Evolutionary conservation across 805 yeast species (phyloP), one percentile per base, ranked within the genome.

Genomic region (Huiozyma sinensis): DNA sequence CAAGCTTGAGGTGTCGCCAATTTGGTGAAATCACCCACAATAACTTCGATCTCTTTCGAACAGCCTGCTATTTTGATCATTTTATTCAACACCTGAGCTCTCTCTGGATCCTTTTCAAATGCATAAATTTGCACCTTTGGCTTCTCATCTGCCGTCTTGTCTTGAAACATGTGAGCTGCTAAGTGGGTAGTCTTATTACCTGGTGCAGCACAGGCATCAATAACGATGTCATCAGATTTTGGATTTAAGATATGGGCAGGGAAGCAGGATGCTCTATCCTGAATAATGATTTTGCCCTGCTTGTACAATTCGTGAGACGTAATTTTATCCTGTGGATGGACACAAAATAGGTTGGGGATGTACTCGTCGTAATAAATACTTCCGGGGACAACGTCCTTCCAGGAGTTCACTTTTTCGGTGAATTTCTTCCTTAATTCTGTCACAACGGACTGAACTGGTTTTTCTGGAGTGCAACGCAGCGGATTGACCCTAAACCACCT

Each of bases 151-250:
- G 40, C 42, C 2, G 36, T 33, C 8, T 47, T 46, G n/a, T 46
- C 48, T 6, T 45, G 41, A 40, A 46, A 49, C 47, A 61, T 54
- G 40, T 54, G 54, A 8, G 60, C 48, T 0, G 92, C 77, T 24
- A 82, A 66, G 64, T 90, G 97, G 0, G 97, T 86, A 0, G 99
- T 92, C 61, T 92, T 94, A 63, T 92, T 92, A 5, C 99, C 99
- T 5, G 99, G 99, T 0, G 99, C 98, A 2, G 97, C 89, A 66
- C 97, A 89, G 1, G 96, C 83, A 65, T 92, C 99, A 38, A 92
- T 83, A 8, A 88, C 77, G 27, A 70, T 63, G 46, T 75, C 81
- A 38, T 80, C 82, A 4, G 75, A 69, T 0, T 59, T 44, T 0
- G 90, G 85, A 48, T 76, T 70, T 40, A 92, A 64, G 28, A 92